Conservation (phyloP, 805 yeast species). For the Deakozyma indianensis region DNA sequence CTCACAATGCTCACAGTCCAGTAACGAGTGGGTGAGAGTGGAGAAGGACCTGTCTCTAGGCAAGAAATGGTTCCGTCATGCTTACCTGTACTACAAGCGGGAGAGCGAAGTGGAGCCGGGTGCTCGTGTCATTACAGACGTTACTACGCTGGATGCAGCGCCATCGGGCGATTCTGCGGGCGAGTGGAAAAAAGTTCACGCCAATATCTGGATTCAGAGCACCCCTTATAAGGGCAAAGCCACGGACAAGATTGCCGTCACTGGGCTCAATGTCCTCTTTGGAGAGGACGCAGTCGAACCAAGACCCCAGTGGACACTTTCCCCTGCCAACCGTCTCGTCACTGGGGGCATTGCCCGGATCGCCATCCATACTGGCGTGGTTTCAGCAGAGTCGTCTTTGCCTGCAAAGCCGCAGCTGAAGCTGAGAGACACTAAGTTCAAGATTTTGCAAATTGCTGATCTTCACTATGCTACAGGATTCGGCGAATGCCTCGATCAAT, state of each 20-base stretch:
- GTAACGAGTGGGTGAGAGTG: slow-evolving; percentile 28
- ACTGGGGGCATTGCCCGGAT: slow-evolving; percentile 16
- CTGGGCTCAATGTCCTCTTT: slow-evolving; percentile 55
- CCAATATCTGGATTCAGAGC: slow-evolving; percentile 2
- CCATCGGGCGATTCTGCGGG: slow-evolving; percentile 12
- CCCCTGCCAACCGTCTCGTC: slow-evolving; percentile 14
- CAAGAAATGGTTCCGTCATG: slow-evolving; percentile 25
- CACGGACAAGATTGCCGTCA: slow-evolving; percentile 24
- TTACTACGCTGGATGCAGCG: slow-evolving; percentile 11
- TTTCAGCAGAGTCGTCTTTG: slow-evolving; percentile 2
- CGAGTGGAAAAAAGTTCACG: slow-evolving; percentile 8
- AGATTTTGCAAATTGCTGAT: slow-evolving; percentile 82
- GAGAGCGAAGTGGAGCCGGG: slow-evolving; percentile 11
- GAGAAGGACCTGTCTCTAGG: slow-evolving; percentile 32
- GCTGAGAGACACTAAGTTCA: slow-evolving; percentile 33
- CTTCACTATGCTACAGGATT: slow-evolving; percentile 76
- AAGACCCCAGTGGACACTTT: slow-evolving; percentile 52
- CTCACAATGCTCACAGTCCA: slow-evolving; percentile 8
- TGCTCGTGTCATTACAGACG: slow-evolving; percentile 26
- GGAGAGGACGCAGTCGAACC: slow-evolving; percentile 69
- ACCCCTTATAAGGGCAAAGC: slow-evolving; percentile 1
- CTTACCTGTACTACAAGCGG: slow-evolving; percentile 24
- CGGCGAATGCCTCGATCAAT: slow-evolving; percentile 61
- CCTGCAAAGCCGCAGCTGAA: slow-evolving; percentile 7
- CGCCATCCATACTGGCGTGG: slow-evolving; percentile 12